A percentile compares a stretch with the other conserved stretches of the same genome.
These are phyloP conservation scores for Amphichorda felina DNA, from an alignment of 2,329 filamentous ascomycete genomes.

Conservation along the genomic window DNA sequence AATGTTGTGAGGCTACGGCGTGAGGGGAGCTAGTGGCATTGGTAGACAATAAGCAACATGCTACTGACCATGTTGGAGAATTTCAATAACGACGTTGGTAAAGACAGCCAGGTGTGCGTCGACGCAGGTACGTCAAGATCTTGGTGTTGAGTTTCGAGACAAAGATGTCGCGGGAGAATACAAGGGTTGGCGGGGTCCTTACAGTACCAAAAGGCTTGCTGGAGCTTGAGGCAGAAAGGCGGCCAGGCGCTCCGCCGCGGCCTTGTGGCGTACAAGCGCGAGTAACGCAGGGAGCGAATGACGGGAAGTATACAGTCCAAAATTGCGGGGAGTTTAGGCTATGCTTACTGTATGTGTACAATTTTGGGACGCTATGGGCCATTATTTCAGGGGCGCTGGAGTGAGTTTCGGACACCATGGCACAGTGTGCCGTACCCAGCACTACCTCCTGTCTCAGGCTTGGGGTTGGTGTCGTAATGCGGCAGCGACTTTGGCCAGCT, in stretches of 20 bases:
- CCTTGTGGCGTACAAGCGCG: too few relatives aligned
- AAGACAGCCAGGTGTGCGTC: neutral
- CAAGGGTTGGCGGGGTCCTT: constrained; percentile 3
- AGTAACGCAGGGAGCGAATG: too few relatives aligned
- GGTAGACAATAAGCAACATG: too few relatives aligned
- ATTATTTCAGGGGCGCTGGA: too few relatives aligned
- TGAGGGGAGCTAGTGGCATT: neutral
- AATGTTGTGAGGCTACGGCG: constrained; percentile 6
- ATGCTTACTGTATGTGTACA: too few relatives aligned
- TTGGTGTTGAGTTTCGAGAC: neutral
- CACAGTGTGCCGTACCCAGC: too few relatives aligned
- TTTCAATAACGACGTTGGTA: neutral
- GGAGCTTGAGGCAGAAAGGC: too few relatives aligned
- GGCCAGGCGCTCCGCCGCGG: too few relatives aligned
- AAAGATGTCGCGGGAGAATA: neutral
- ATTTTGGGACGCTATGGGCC: too few relatives aligned
- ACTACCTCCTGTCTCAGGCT: too few relatives aligned
- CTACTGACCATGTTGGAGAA: constrained; percentile 4
- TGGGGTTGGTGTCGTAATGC: constrained; percentile 1
- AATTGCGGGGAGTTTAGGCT: too few relatives aligned
- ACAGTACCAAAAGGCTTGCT: neutral
- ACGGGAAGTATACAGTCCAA: constrained; percentile 1
- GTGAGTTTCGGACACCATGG: too few relatives aligned
- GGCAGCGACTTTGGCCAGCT: neutral
- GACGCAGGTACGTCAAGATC: neutral